Base-by-base conservation (phyloP, 257 asterid genomes). In the Thymus quinquecostatus region DNA sequence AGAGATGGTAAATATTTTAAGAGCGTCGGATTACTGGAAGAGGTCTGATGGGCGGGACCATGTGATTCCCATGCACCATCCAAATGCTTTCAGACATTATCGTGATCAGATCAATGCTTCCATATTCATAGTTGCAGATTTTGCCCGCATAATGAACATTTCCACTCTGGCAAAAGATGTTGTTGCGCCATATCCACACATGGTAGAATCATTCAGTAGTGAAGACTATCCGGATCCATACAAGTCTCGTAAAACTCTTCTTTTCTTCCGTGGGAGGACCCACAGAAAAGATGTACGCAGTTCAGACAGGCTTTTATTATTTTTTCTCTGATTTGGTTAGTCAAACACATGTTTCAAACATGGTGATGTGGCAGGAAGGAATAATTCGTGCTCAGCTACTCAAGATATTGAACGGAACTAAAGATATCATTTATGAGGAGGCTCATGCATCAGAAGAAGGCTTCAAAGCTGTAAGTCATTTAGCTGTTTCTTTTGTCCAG, bases 231-330 rank as follows among this genome's bases (percentile, higher is more conserved):
- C 79, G 36, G 92, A 95, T 79, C 96, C 99, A 12, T 95, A 75
- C 54, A 84, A 77, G 62, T 82, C 89, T 78, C 98, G 99, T 38
- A 70, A 75, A 54, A 92, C 89, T 8, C 99, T 95, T 55, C 96
- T 95, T 66, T 92, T 86, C 86, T 95, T 95, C 85, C 86, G 98
- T 10, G 99, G 99, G 74, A 90, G 96, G 83, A 92, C 98, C 40
- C 54, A 78, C 38, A 89, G 99, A 73, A 92, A 95, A 85, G 99
- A 88, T 72, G 99, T 95, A 90, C 45, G 96, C 67, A 64, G 60
- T 69, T 66, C 49, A 49, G 40, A 51, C 4, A 33, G 32, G 10
- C 28, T 10, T 40, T 10, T 47, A 33, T 54, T 50, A 58, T 60
- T 8, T 27, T 21, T 74, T 69, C 11, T 13, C 3, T 32, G 27